These are phyloP conservation scores for Fraxinus sp. DNA, from an alignment of 305 asterid genomes.

Conservation along the genomic window DNA sequence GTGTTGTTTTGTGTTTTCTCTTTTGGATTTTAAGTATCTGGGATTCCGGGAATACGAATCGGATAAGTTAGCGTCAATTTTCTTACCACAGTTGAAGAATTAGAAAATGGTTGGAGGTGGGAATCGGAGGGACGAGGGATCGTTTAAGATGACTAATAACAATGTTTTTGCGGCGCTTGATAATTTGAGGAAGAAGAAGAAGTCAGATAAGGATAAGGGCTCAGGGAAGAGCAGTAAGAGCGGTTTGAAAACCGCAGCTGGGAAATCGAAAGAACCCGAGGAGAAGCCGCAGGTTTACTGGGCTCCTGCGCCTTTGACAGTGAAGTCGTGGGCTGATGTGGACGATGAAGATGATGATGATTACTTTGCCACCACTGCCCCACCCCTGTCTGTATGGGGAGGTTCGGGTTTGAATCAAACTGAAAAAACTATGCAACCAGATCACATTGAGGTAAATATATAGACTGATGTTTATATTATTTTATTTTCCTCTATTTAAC, in stretches of 20 bases:
- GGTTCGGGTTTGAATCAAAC: slow-evolving; percentile 33
- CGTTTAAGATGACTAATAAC: slow-evolving; percentile 41
- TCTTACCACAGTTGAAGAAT: slow-evolving; percentile 11
- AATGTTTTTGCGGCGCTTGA: slow-evolving; percentile 65
- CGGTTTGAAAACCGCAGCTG: slow-evolving; percentile 30
- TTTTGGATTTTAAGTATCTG: neutral
- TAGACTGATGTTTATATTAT: neutral
- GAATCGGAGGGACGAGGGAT: slow-evolving; percentile 54
- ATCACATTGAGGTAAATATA: slow-evolving; percentile 44
- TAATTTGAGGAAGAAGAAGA: slow-evolving; percentile 55
- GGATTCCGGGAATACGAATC: neutral
- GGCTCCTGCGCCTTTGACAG: slow-evolving; percentile 86
- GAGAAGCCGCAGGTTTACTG: slow-evolving; percentile 66
- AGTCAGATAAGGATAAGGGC: slow-evolving; percentile 53
- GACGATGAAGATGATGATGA: slow-evolving; percentile 95
- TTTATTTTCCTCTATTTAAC: neutral
- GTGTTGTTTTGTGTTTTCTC: neutral
- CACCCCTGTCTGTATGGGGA: slow-evolving; percentile 75
- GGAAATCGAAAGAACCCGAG: slow-evolving; percentile 45
- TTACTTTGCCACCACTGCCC: slow-evolving; percentile 86
- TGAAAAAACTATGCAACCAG: slow-evolving; percentile 26
- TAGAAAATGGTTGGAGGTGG: slow-evolving; percentile 55
- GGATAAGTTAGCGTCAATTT: neutral
- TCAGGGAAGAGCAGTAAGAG: slow-evolving; percentile 39
- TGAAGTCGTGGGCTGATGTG: slow-evolving; percentile 95